phyloP scores from a whole-genome alignment of 2,329 filamentous ascomycete genomes.

The Leptographium galeiforme region DNA sequence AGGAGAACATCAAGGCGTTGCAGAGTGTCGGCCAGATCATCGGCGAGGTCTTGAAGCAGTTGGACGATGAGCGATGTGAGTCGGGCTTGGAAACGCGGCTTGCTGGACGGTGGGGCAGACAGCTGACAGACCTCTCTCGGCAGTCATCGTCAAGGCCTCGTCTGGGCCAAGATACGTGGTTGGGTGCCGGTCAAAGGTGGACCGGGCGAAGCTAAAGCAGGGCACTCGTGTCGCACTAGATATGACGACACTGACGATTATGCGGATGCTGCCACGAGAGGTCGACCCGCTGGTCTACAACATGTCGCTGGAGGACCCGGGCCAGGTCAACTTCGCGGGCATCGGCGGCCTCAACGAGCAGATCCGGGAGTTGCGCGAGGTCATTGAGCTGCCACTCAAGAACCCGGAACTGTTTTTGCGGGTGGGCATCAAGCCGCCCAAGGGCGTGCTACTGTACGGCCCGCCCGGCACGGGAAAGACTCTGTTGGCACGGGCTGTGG shows the following conservation, averaged over 20 bases:
- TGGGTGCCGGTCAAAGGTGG: slow-evolving; percentile 94
- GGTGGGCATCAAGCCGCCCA: slow-evolving; percentile 97
- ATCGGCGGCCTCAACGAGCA: slow-evolving; percentile 97
- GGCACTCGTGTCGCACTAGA: slow-evolving; percentile 94
- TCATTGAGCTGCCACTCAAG: slow-evolving; percentile 95
- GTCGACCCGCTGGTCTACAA: slow-evolving; percentile 99
- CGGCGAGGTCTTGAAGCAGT: slow-evolving; percentile 94
- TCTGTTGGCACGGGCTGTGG: slow-evolving; percentile 81
- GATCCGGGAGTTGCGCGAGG: slow-evolving; percentile 91
- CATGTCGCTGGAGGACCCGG: slow-evolving; percentile 97
- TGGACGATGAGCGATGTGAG: slow-evolving; percentile 97
- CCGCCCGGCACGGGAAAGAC: slow-evolving; percentile 97
- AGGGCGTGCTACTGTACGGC: slow-evolving; percentile 91
- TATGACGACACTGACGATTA: slow-evolving; percentile 99
- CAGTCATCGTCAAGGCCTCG: slow-evolving; percentile 97
- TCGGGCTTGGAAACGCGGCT: slow-evolving; percentile 7
- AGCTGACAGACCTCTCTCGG: slow-evolving; percentile 12
- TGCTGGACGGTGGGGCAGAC: not conserved
- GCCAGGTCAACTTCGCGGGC: slow-evolving; percentile 92
- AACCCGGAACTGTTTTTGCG: slow-evolving; percentile 95
- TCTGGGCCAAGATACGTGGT: slow-evolving; percentile 96
- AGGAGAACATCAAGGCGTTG: slow-evolving; percentile 98
- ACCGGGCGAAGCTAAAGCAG: slow-evolving; percentile 94
- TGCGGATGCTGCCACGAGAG: slow-evolving; percentile 98
- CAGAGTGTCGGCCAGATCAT: slow-evolving; percentile 99